A percentile compares a stretch with the other conserved stretches of the same genome.
These are phyloP conservation scores for Cercophora samala DNA, from an alignment of 495 filamentous ascomycete species.

Conservation along the genomic window DNA sequence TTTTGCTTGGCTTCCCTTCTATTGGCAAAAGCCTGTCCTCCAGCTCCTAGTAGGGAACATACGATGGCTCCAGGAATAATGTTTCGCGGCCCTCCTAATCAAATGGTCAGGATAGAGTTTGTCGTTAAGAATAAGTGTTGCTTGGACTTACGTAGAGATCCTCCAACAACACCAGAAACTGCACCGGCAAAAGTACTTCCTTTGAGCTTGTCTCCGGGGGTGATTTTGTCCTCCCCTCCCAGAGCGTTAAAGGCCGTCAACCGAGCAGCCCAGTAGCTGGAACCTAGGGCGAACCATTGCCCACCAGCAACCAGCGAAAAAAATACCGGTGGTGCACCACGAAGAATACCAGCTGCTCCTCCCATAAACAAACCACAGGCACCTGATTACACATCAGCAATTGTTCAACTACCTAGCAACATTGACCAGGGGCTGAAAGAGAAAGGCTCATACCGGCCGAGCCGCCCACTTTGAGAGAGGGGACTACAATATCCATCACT, in stretches of 20 bases:
- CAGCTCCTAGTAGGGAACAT: conserved; percentile 37
- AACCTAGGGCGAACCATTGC: conserved; percentile 77
- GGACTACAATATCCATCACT: conserved; percentile 38
- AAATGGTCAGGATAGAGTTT: conserved; percentile 18
- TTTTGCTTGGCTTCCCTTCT: conserved; percentile 6
- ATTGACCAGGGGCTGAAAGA: neutral
- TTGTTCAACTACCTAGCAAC: neutral
- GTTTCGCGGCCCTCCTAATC: conserved; percentile 42
- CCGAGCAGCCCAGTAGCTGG: conserved; percentile 71
- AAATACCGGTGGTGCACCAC: conserved; percentile 60
- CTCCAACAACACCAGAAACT: conserved; percentile 63
- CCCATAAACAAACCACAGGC: conserved; percentile 68
- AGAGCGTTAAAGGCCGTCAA: conserved; percentile 33
- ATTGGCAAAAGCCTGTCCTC: conserved; percentile 35
- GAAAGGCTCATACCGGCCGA: conserved; percentile 23
- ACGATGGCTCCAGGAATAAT: conserved; percentile 41
- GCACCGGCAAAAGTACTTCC: conserved; percentile 67
- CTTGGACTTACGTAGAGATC: conserved; percentile 58
- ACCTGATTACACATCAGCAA: conserved; percentile 45
- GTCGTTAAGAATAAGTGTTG: neutral
- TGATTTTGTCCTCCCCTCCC: conserved; percentile 49
- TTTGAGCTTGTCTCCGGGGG: conserved; percentile 51
- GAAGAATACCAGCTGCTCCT: conserved; percentile 62
- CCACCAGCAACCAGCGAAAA: conserved; percentile 69
- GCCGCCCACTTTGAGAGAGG: conserved; percentile 34